Percentiles rank a stretch among this genome's conserved stretches.
phyloP scores from a whole-genome alignment of 2,329 filamentous ascomycete species.

The Thelonectria discophora region DNA sequence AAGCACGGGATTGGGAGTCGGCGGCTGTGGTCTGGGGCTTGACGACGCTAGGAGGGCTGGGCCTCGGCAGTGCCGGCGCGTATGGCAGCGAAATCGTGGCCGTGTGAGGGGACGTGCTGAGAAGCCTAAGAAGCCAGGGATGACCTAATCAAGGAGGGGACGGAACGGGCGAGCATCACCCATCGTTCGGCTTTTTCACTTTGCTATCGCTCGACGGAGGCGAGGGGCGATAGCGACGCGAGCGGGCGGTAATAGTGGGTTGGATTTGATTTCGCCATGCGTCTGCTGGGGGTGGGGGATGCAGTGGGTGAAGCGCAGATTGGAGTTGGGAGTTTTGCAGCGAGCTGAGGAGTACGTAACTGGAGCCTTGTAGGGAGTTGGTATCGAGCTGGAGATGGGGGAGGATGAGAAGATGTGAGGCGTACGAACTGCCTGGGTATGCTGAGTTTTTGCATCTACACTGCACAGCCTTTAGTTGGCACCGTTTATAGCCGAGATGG shows the following conservation, averaged over 20 bases:
- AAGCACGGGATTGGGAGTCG: conserved; percentile 52
- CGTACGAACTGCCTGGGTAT: too few species aligned
- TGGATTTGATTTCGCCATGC: not conserved
- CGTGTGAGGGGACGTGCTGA: conserved; percentile 44
- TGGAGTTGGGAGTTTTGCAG: not conserved
- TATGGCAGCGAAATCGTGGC: conserved; percentile 58
- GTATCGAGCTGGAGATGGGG: too few species aligned
- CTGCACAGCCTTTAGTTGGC: not conserved
- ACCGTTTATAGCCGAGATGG: not conserved
- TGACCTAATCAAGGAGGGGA: not conserved
- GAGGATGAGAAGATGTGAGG: too few species aligned
- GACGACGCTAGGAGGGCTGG: conserved; percentile 54
- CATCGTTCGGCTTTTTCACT: too few species aligned
- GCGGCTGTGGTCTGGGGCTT: conserved; percentile 58
- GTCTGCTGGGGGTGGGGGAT: not conserved
- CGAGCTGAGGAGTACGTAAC: not conserved
- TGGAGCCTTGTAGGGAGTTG: not conserved
- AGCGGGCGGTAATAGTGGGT: not conserved
- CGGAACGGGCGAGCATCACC: not conserved
- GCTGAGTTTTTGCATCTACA: too few species aligned
- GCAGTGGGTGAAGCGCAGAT: not conserved
- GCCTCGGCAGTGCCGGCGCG: conserved; percentile 55
- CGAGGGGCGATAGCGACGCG: not conserved
- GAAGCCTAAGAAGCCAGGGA: not conserved
- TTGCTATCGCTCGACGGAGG: too few species aligned